Base-by-base conservation (phyloP, 257 asterid genomes). In the Plantago elongata region DNA sequence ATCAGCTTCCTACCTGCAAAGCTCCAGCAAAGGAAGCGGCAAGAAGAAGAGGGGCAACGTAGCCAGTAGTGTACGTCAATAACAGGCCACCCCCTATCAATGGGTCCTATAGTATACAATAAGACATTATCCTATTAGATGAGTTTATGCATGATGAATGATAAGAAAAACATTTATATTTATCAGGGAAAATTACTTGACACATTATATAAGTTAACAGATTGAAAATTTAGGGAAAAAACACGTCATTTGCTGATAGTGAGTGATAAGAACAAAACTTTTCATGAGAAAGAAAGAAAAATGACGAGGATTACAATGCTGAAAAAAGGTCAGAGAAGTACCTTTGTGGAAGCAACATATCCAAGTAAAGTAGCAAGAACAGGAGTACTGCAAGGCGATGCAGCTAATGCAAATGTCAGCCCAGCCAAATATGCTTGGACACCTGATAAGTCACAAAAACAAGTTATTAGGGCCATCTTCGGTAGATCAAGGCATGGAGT, bases 21-120 rank as follows among this genome's bases (percentile, higher is more conserved):
- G 93, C 97, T 60, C 98, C 98, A 34, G 98, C 97, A 73, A 91
- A 91, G 60, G 98, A 88, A 72, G 98, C 98, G 44, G 97, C 98
- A 68, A 91, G 87, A 67, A 88, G 96, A 71, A 91, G 83, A 67
- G 97, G 98, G 66, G 97, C 84, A 61, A 91, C 93, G 45, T 91
- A 91, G 63, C 98, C 95, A 16, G 97, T 91, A 37, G 98, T 91
- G 81, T 91, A 91, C 10, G 95, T 81, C 78, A 91, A 76, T 13
- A 91, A 82, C 64, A 91, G 79, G 77, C 98, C 88, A 51, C 95
- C 95, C 18, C 98, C 98, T 6, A 86, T 57, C 38, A 91, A 15
- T 8, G 97, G 97, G 69, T 91, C 94, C 98, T 91, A 77, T 62
- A 37, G 58, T 49, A 12, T 11, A 8, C 12, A 17, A 51, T 14